Percentiles rank a stretch among this genome's conserved stretches.
Evolutionary conservation across 441 rosid species (phyloP).

Genomic region (Macaranga tanarius): DNA sequence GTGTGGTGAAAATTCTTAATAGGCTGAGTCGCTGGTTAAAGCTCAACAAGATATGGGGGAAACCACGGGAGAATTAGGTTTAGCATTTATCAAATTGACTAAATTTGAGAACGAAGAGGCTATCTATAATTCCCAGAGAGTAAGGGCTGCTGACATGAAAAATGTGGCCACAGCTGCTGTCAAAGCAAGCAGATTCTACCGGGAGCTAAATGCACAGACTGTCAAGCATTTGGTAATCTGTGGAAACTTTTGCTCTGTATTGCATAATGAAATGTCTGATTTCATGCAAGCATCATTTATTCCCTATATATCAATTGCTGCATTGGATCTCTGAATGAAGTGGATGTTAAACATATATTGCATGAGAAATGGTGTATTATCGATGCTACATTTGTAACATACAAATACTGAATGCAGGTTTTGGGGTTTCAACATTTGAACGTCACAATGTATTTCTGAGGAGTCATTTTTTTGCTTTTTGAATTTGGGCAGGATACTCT

Average conservation of each 20-base stretch:
- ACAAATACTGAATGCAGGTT: not conserved
- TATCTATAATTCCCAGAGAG: constrained; percentile 58
- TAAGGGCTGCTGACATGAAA: constrained; percentile 77
- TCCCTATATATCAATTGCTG: not conserved
- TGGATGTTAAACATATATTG: not conserved
- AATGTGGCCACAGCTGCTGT: constrained; percentile 85
- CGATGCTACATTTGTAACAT: not conserved
- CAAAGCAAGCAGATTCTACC: constrained; percentile 83
- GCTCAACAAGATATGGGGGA: constrained; percentile 95
- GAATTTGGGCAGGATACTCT: constrained; percentile 62
- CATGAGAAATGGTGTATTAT: not conserved
- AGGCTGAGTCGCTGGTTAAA: constrained; percentile 85
- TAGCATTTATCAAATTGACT: constrained; percentile 75
- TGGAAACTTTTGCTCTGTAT: constrained; percentile 10
- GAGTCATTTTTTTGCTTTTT: not conserved
- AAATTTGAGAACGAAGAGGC: constrained; percentile 92
- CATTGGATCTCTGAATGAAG: not conserved
- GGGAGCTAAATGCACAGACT: constrained; percentile 75
- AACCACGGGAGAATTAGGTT: constrained; percentile 80
- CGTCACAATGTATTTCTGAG: not conserved
- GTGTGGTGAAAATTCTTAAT: constrained; percentile 17
- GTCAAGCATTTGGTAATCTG: constrained; percentile 84
- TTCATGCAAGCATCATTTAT: not conserved
- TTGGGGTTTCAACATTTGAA: not conserved
- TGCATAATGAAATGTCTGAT: constrained; percentile 2